phyloP scores from a whole-genome alignment of 2,329 filamentous ascomycete genomes.

The Blastomyces silverae region DNA sequence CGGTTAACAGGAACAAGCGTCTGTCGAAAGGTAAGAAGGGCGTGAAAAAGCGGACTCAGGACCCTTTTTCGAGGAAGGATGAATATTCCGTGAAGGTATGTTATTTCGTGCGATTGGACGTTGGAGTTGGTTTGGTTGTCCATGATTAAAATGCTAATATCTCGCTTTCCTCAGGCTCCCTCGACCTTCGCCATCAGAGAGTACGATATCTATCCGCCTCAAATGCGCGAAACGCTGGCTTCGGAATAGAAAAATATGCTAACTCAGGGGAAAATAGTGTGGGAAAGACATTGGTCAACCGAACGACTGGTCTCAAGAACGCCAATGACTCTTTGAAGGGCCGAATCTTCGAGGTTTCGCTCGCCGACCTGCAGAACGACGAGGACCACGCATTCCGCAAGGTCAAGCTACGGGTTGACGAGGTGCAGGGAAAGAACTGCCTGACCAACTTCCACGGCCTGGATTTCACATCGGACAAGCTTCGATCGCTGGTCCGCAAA shows the following conservation, averaged over 20 bases:
- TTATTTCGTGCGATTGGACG: conserved; percentile 6
- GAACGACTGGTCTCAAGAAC: conserved; percentile 99
- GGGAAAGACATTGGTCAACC: conserved; percentile 99
- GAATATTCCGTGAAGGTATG: conserved; percentile 95
- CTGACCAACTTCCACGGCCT: conserved; percentile 99
- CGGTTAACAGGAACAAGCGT: conserved; percentile 81
- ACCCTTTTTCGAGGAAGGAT: conserved; percentile 98
- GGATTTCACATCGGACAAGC: conserved; percentile 99
- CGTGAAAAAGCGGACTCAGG: conserved; percentile 97
- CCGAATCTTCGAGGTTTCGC: conserved; percentile 96
- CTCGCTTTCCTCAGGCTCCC: conserved; percentile 58
- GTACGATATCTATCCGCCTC: conserved; percentile 53
- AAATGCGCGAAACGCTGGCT: conserved; percentile 15
- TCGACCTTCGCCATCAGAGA: conserved; percentile 94
- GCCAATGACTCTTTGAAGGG: conserved; percentile 99
- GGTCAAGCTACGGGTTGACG: conserved; percentile 96
- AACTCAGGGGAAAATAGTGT: conserved; percentile 56
- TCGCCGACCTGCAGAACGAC: conserved; percentile 98
- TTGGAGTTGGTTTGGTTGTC: neutral
- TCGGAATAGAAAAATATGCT: conserved; percentile 14
- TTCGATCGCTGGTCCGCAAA: conserved; percentile 97
- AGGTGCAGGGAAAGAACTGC: conserved; percentile 99
- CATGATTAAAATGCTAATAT: neutral
- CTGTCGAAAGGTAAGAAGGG: conserved; percentile 99
- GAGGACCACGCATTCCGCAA: conserved; percentile 99